Evolutionary conservation across 306 rosid genomes (phyloP), one percentile per base, ranked within the genome.

Genomic region (Pyrus bretschneideri): DNA sequence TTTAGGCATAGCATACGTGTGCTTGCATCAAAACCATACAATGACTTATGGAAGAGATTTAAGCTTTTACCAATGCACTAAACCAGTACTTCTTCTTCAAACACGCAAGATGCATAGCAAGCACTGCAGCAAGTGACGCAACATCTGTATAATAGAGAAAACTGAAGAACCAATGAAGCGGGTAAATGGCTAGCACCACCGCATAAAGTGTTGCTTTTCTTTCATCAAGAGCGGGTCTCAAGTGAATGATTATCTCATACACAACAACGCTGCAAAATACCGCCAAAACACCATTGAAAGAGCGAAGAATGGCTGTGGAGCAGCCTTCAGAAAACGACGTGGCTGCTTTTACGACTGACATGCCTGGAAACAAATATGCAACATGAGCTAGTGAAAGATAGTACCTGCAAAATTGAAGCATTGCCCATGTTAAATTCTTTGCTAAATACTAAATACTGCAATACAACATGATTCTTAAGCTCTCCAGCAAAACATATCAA

Each of bases 121-220:
- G 89, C 79, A 94, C 97, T 9, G 90, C 88, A 46, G 92, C 85
- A 40, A 92, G 85, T 1, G 97, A 89, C 46, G 96, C 95, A 80
- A 92, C 92, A 85, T 94, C 98, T 33, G 97, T 92, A 76, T 94
- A 94, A 82, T 92, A 94, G 35, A 94, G 93, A 88, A 92, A 94
- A 63, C 89, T 81, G 81, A 94, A 92, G 87, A 94, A 94, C 96
- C 97, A 94, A 79, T 92, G 97, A 31, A 92, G 96, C 31, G 97
- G 98, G 23, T 86, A 90, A 84, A 90, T 58, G 79, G 95, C 83
- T 57, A 94, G 86, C 73, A 90, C 86, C 72, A 82, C 89, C 5
- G 93, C 89, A 40, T 79, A 84, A 78, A 88, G 81, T 54, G 83
- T 89, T 7, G 86, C 90, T 84, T 86, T 88, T 84, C 83, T 83